Base-by-base conservation (phyloP, 2,329 filamentous ascomycete genomes). In the Colletotrichum incanum region DNA sequence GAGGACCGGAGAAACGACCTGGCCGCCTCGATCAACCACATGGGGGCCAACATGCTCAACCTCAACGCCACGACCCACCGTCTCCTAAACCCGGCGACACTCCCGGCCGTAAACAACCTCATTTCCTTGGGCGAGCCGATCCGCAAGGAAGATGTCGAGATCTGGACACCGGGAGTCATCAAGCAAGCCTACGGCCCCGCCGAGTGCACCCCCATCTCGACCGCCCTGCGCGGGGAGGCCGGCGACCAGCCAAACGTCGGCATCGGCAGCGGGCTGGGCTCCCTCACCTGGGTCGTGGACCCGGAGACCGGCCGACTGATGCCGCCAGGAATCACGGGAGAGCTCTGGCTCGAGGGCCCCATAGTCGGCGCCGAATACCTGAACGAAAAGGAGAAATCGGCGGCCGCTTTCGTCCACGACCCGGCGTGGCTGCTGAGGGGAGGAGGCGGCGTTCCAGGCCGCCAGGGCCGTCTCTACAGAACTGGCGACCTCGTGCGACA, bases 341-440 rank as follows among this genome's bases (percentile, higher is more conserved):
- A 84, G 65, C 74, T 84, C 18, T 73, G 81, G 3, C 68, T 86
- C n/a, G 82, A 82, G 68, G 84, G 85, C 0, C 87, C 86, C 0
- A 81, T 84, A 1, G 82, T 90, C 12, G 86, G 84, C 18, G 79
- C 82, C 55, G 86, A 87, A 34, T 90, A 90, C 70, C 77, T 88
- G 18, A 54, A 54, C 23, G 50, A 54, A 28, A 9, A 54, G 50
- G 50, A 54, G 26, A 54, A 54, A 23, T 31, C 50, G 50, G 14
- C 23, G 11, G 23, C 26, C 23, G 23, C 50, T 8, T 54, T 54
- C 50, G 26, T 54, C 26, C 50, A 54, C 0, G 23, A 28, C 26
- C 50, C 50, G 16, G 9, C 50, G 6, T 54, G 50, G 50, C 26
- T 54, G 8, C 8, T 54, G 11, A 54, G 50, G 23, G 50, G 50